Evolutionary conservation across 768 basidiomycete species (phyloP).

Genomic region (Rhizopogon vinicolor): DNA sequence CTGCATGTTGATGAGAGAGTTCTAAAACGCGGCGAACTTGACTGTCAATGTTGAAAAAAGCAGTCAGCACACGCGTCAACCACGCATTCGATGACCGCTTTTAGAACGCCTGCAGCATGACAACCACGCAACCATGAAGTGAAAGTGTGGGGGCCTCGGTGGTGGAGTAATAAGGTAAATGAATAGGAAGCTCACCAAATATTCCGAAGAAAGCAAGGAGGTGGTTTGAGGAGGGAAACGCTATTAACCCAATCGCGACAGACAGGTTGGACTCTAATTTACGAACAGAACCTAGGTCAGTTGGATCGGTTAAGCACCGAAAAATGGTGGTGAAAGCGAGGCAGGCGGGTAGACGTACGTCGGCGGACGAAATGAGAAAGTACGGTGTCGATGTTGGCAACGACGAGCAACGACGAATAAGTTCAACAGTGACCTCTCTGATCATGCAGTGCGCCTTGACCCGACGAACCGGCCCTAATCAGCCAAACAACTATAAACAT

Average conservation of each 20-base stretch:
- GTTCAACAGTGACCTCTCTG: slow-evolving; percentile 21
- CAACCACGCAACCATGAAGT: slow-evolving; percentile 21
- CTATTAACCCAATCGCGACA: slow-evolving; percentile 23
- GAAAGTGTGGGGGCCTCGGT: slow-evolving; percentile 15
- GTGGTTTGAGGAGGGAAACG: slow-evolving; percentile 11
- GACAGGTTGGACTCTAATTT: slow-evolving; percentile 19
- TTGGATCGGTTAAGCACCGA: slow-evolving; percentile 3
- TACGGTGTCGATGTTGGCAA: slow-evolving; percentile 21
- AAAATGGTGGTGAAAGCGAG: not conserved
- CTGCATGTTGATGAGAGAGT: slow-evolving; percentile 56
- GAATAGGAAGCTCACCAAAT: slow-evolving; percentile 18
- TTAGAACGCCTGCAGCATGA: slow-evolving; percentile 23
- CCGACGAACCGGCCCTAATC: slow-evolving; percentile 30
- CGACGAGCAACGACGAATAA: slow-evolving; percentile 22
- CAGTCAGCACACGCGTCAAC: slow-evolving; percentile 7
- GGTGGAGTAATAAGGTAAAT: slow-evolving; percentile 3
- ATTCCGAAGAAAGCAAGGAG: slow-evolving; percentile 15
- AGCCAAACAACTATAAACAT: slow-evolving; percentile 27
- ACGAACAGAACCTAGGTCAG: slow-evolving; percentile 18
- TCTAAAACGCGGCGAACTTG: slow-evolving; percentile 12
- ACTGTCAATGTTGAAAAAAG: slow-evolving; percentile 2
- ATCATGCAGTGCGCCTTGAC: slow-evolving; percentile 8
- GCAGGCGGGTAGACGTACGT: slow-evolving; percentile 14
- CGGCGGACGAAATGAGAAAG: slow-evolving; percentile 4
- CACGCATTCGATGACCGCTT: slow-evolving; percentile 22